Evolutionary conservation across 2,329 filamentous ascomycete genomes (phyloP).

Genomic region (Aspergillus pseudoterreus): DNA sequence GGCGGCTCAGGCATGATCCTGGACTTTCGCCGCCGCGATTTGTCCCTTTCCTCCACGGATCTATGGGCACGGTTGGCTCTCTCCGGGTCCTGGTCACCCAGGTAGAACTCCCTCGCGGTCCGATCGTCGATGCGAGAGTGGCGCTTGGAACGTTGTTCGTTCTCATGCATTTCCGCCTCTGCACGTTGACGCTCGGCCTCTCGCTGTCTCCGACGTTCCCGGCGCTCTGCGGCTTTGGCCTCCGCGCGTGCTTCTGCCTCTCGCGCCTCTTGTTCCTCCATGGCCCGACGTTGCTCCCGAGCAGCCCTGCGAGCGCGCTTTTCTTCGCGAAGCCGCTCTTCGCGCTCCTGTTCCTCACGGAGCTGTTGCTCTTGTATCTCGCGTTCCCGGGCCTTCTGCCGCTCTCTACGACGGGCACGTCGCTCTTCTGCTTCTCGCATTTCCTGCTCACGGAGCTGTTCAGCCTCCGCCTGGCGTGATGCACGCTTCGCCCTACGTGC

Average conservation of each 20-base stretch:
- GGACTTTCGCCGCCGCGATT: constrained; percentile 34
- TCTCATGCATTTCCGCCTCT: constrained; percentile 17
- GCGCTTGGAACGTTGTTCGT: constrained; percentile 26
- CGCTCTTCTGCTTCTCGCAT: constrained; percentile 34
- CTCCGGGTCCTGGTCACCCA: constrained; percentile 25
- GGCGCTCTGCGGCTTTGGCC: constrained; percentile 37
- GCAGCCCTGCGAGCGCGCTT: constrained; percentile 31
- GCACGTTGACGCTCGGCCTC: constrained; percentile 20
- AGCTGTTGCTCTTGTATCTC: constrained; percentile 35
- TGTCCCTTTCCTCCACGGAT: constrained; percentile 27
- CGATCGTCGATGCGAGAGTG: constrained; percentile 30
- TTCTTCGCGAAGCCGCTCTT: constrained; percentile 31
- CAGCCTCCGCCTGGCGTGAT: constrained; percentile 33
- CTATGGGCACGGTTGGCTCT: constrained; percentile 29
- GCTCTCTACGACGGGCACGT: constrained; percentile 48
- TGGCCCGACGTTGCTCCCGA: constrained; percentile 29
- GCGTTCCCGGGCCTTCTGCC: constrained; percentile 44
- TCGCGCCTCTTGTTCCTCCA: constrained; percentile 51
- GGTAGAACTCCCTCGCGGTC: constrained; percentile 20
- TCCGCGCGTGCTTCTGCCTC: constrained; percentile 53
- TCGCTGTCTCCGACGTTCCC: constrained; percentile 37
- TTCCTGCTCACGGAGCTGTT: constrained; percentile 30
- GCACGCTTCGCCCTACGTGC: constrained; percentile 57
- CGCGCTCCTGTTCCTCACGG: constrained; percentile 37
- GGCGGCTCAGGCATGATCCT: constrained; percentile 25